Conservation (phyloP, 768 basidiomycete genomes). For the Phaffia australis region DNA sequence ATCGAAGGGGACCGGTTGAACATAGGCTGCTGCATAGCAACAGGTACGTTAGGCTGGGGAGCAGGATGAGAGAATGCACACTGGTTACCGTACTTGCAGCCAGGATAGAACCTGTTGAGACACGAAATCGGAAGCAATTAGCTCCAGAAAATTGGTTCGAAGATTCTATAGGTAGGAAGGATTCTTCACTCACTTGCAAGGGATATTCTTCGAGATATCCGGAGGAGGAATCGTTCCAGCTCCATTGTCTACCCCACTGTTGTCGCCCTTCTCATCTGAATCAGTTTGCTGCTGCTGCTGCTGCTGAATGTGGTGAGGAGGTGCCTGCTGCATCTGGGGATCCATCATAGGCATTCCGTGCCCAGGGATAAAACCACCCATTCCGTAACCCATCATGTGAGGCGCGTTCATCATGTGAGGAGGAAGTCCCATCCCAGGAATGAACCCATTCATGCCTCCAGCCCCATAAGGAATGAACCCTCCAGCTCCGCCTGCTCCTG, state of each 20-base stretch:
- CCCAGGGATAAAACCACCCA: not conserved
- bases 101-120: slow-evolving; percentile 36
- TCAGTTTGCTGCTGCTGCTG: slow-evolving; percentile 11
- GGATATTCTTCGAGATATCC: slow-evolving; percentile 38
- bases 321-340: not conserved
- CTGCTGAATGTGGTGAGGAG: slow-evolving; percentile 6
- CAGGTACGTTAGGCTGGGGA: slow-evolving; percentile 29
- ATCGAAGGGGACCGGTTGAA: slow-evolving; percentile 4
- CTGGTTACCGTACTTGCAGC: slow-evolving; percentile 37
- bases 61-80: slow-evolving; percentile 38
- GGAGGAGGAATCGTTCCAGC: slow-evolving; percentile 36
- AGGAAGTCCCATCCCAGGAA: slow-evolving; percentile 7
- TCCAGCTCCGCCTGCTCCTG: not conserved
- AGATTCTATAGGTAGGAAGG: too few species aligned
- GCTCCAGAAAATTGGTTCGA: not conserved
- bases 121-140: not conserved
- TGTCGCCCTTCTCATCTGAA: slow-evolving; percentile 1
- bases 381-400: not conserved
- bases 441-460: slow-evolving; percentile 13
- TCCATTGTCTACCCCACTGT: slow-evolving; percentile 23
- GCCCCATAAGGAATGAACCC: slow-evolving; percentile 15
- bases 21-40: slow-evolving; percentile 22
- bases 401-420: slow-evolving; percentile 18
- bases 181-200: slow-evolving; percentile 29
- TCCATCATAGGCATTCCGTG: too few species aligned